Evolutionary conservation across 2,329 filamentous ascomycete species (phyloP).

Genomic region (Epichloe gansuensis): DNA sequence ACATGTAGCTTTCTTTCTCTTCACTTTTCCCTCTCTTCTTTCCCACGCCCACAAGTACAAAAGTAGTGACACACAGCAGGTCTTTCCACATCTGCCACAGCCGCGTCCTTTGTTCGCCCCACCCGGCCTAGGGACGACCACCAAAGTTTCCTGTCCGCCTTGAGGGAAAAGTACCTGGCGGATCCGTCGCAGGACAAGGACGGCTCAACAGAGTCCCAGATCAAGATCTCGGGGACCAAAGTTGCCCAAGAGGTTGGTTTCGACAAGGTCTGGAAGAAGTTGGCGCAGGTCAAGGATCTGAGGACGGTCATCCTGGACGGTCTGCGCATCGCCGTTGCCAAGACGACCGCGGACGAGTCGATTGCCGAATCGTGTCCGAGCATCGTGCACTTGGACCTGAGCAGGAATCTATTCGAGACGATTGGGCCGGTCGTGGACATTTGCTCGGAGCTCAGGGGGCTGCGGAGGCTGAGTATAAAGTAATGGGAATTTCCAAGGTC

Average conservation of each 20-base stretch:
- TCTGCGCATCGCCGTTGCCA: constrained; percentile 41
- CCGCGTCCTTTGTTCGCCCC: constrained; percentile 79
- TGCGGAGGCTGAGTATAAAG: constrained; percentile 60
- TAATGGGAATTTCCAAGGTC: background rate
- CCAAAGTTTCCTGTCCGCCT: constrained; percentile 64
- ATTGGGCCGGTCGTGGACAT: constrained; percentile 57
- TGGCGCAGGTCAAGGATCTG: constrained; percentile 66
- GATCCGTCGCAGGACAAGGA: constrained; percentile 27
- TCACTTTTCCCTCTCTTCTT: background rate
- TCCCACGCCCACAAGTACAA: background rate
- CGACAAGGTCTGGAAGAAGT: constrained; percentile 73
- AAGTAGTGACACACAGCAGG: constrained; percentile 20
- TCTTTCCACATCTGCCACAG: constrained; percentile 51
- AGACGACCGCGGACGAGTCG: constrained; percentile 18
- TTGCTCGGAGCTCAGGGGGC: constrained; percentile 51
- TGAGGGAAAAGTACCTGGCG: constrained; percentile 73
- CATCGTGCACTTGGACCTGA: constrained; percentile 70
- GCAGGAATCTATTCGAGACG: constrained; percentile 64
- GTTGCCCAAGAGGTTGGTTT: constrained; percentile 90
- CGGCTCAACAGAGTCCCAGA: constrained; percentile 30
- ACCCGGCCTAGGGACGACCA: constrained; percentile 54
- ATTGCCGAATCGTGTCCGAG: constrained; percentile 46
- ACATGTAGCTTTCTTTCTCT: constrained; percentile 42
- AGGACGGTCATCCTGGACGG: constrained; percentile 74
- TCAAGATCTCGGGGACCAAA: constrained; percentile 59